phyloP scores from a whole-genome alignment of 176 grass and related monocot genomes.

The Puccinellia tenuiflora region DNA sequence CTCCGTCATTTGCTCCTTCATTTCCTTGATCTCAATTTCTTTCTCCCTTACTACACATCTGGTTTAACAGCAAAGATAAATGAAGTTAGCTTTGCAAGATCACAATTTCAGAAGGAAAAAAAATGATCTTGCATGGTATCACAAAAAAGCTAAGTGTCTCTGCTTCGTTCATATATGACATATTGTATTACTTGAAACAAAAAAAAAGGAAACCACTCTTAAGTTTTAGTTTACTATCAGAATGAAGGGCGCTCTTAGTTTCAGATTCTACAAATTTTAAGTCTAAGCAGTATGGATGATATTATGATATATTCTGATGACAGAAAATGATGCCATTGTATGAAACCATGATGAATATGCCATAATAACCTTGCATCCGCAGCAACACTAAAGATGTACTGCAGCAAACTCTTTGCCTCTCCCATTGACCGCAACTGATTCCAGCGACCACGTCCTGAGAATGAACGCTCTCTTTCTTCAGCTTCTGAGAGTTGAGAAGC shows the following conservation, averaged over 20 bases:
- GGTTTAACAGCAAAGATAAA: slow-evolving; percentile 18
- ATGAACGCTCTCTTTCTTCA: slow-evolving; percentile 94
- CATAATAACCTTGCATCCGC: slow-evolving; percentile 75
- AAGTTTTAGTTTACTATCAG: background rate
- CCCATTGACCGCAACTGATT: slow-evolving; percentile 86
- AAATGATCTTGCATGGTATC: background rate
- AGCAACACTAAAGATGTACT: slow-evolving; percentile 78
- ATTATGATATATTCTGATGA: background rate
- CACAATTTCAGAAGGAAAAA: background rate
- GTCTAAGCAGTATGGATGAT: background rate
- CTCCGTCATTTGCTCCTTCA: slow-evolving; percentile 93
- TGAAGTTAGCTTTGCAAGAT: background rate
- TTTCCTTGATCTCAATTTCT: slow-evolving; percentile 81
- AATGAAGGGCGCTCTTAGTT: background rate
- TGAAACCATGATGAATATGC: slow-evolving; percentile 7
- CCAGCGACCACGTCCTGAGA: slow-evolving; percentile 80
- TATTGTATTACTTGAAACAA: background rate
- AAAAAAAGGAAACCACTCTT: background rate
- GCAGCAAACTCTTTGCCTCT: slow-evolving; percentile 89
- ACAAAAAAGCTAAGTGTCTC: background rate
- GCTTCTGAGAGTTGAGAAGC: slow-evolving; percentile 96
- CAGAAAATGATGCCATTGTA: background rate
- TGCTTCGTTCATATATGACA: background rate
- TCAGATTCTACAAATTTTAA: slow-evolving; percentile 11
- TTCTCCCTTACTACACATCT: slow-evolving; percentile 83